Conservation (phyloP, 2,329 filamentous ascomycete genomes). For the Diaporthe ilicicola region DNA sequence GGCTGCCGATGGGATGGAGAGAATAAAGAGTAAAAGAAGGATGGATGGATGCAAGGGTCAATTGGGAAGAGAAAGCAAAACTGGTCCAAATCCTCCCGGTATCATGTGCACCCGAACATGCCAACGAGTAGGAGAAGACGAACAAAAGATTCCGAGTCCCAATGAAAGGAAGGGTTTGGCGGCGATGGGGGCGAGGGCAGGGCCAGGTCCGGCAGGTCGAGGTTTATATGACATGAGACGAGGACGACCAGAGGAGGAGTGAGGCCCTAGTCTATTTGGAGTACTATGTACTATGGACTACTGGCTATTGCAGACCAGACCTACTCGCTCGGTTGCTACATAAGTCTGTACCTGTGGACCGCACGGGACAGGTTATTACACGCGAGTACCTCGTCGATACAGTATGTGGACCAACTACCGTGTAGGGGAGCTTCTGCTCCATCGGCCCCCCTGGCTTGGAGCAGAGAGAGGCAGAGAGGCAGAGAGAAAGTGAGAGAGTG, state of each 20-base stretch:
- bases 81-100: background rate
- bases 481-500: too few relatives aligned
- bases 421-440: too few relatives aligned
- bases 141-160: slow-evolving; percentile 19
- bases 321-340: background rate
- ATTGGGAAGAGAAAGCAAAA: background rate
- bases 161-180: slow-evolving; percentile 21
- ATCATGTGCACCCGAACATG: background rate
- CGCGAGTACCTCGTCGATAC: background rate
- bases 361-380: slow-evolving; percentile 14
- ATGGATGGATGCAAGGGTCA: background rate
- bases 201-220: slow-evolving; percentile 14
- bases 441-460: too few relatives aligned
- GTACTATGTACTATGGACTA: too few relatives aligned
- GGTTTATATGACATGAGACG: slow-evolving; percentile 20
- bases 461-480: background rate
- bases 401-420: background rate
- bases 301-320: background rate
- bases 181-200: slow-evolving; percentile 1
- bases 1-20: background rate
- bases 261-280: background rate
- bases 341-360: slow-evolving; percentile 23
- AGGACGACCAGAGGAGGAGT: background rate
- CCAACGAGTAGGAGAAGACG: background rate
- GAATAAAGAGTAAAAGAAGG: background rate